Base-by-base conservation (phyloP, 2,329 filamentous ascomycete genomes). In the Epichloe glyceriae region DNA sequence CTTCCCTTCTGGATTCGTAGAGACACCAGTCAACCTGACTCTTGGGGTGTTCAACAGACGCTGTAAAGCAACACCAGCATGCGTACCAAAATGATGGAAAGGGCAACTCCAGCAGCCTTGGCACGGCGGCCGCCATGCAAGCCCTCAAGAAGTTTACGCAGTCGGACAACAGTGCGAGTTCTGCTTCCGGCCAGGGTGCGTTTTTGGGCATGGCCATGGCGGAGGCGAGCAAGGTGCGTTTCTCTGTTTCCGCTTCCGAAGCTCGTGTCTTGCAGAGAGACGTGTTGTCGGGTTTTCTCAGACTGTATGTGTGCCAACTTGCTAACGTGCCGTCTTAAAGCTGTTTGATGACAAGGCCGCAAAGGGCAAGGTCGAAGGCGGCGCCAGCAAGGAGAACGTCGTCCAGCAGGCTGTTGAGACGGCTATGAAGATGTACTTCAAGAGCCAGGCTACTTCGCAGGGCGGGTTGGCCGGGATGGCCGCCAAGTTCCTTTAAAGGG, bases 341-440 rank as follows among this genome's bases (percentile, higher is more conserved):
- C 71, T 83, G 19, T 83, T 83, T 58, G 80, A 83, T 56, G 68
- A 72, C 62, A 78, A 82, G 64, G 64, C 71, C 33, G 67, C 73
- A 10, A 66, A 75, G 56, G 78, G 78, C 58, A 73, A 76, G 57
- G 70, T 79, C 19, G 63, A 70, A 3, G 67, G 74, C 22, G 74
- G 76, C 26, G 78, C 84, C 5, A 85, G 79, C 68, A 95, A 95
- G 78, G 81, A 95, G 68, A 82, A 81, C 46, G 88, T 82, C 47
- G 73, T 96, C 45, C 81, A 85, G 63, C 74, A 82, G 65, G 90
- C 90, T 3, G 89, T 82, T 2, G 83, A 95, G 74, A 85, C 87
- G 78, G 90, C 89, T 3, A 67, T 95, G 60, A 89, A 95, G 78
- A 85, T 95, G 80, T 95, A 90, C 67, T 71, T 94, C 73, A 90